These are phyloP conservation scores for Rhizopogon vulgaris DNA, from an alignment of 768 basidiomycete species.

Conservation along the genomic window DNA sequence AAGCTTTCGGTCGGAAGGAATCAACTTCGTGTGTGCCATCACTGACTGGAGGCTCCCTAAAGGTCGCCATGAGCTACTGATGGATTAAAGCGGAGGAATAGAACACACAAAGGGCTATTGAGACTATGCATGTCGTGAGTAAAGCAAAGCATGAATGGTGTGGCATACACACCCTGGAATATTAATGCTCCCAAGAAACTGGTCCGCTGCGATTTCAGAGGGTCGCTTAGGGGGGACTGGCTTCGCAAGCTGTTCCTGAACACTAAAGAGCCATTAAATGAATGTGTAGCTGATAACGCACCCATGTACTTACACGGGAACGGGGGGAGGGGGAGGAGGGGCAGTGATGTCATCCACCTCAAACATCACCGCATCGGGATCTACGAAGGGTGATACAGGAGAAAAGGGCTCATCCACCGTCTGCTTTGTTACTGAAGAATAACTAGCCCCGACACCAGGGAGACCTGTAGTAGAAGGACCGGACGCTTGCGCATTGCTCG, in stretches of 20 bases:
- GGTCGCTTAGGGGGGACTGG: conserved; percentile 15
- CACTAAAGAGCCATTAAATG: not conserved
- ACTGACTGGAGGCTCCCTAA: conserved; percentile 12
- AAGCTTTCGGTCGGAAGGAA: not conserved
- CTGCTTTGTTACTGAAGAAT: not conserved
- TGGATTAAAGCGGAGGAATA: not conserved
- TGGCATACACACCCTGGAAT: conserved; percentile 19
- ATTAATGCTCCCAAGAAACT: conserved; percentile 18
- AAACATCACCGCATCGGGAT: not conserved
- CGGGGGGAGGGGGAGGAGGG: not conserved
- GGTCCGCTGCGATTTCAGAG: conserved; percentile 17
- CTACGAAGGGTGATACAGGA: not conserved
- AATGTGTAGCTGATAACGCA: not conserved
- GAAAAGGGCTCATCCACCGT: not conserved
- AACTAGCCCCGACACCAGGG: too few relatives aligned
- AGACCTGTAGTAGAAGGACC: not conserved
- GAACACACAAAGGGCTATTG: conserved; percentile 17
- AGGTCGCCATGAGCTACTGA: not conserved
- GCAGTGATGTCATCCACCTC: not conserved
- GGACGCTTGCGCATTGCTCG: not conserved
- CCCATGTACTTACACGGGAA: not conserved
- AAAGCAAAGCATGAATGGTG: not conserved
- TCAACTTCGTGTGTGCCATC: conserved; percentile 1
- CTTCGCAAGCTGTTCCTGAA: conserved; percentile 2
- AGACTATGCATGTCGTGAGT: conserved; percentile 14